Conservation (phyloP, 495 filamentous ascomycete species). For the Aspergillus saccharolyticus region DNA sequence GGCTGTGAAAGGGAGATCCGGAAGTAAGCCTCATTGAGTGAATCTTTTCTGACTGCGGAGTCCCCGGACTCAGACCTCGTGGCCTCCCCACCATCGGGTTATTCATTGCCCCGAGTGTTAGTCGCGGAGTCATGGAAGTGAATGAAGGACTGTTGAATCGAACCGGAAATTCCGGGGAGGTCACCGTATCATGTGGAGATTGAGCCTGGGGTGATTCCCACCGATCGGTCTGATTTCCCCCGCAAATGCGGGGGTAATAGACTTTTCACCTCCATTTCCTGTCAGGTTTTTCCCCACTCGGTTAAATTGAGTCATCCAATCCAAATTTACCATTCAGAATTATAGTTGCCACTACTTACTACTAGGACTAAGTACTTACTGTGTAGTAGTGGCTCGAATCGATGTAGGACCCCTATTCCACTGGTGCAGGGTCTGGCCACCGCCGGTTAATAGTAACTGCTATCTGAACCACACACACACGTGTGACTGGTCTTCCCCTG, state of each 20-base stretch:
- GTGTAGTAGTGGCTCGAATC: too few species aligned
- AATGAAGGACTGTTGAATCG: too few species aligned
- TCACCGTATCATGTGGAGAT: slow-evolving; percentile 22
- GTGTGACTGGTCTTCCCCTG: too few species aligned
- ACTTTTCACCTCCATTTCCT: background rate
- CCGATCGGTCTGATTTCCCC: slow-evolving; percentile 4
- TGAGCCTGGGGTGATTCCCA: slow-evolving; percentile 12
- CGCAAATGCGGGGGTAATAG: slow-evolving; percentile 5
- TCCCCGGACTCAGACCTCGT: slow-evolving; percentile 13
- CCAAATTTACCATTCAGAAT: background rate
- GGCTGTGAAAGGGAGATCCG: slow-evolving; percentile 1
- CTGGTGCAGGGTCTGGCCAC: too few species aligned
- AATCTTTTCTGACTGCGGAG: slow-evolving; percentile 32
- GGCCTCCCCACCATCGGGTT: slow-evolving; percentile 1
- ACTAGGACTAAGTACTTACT: background rate
- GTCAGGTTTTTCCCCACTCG: slow-evolving; percentile 9
- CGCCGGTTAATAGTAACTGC: too few species aligned
- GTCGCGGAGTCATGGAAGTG: too few species aligned
- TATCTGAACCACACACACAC: too few species aligned
- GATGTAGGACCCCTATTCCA: too few species aligned
- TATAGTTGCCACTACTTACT: background rate
- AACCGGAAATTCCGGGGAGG: slow-evolving; percentile 5
- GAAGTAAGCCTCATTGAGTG: slow-evolving; percentile 22
- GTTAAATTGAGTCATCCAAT: background rate
- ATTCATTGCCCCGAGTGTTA: too few species aligned